Evolutionary conservation across 192 early-diverging fungal species (phyloP).

Genomic region (Backusella mclennaniae): DNA sequence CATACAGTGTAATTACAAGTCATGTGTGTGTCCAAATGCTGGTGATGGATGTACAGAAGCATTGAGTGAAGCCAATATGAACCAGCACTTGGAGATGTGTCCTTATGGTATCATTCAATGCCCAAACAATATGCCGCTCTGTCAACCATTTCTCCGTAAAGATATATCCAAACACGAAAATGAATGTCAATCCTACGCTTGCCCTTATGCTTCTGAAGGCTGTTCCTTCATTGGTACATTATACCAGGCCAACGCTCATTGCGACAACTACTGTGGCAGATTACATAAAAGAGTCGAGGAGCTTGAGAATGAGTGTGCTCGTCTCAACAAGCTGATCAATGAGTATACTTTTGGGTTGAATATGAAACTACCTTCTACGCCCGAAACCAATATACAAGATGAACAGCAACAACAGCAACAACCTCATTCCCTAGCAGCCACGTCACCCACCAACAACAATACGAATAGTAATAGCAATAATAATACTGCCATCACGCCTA

Average conservation of each 20-base stretch:
- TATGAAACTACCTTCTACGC: slow-evolving; percentile 7
- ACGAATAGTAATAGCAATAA: not conserved
- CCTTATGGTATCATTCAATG: slow-evolving; percentile 23
- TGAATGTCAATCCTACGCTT: slow-evolving; percentile 30
- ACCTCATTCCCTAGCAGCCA: not conserved
- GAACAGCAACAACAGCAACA: not conserved
- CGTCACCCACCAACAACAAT: not conserved
- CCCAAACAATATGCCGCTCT: slow-evolving; percentile 21
- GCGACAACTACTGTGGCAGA: slow-evolving; percentile 31
- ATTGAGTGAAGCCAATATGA: not conserved
- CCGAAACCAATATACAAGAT: not conserved
- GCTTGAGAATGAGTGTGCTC: slow-evolving; percentile 23
- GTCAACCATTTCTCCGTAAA: slow-evolving; percentile 27
- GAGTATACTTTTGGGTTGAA: not conserved
- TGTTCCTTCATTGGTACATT: slow-evolving; percentile 33
- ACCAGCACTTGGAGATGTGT: slow-evolving; percentile 21
- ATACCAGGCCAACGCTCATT: slow-evolving; percentile 17
- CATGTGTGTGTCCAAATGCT: slow-evolving; percentile 28
- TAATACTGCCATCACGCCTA: not conserved
- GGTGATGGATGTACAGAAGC: slow-evolving; percentile 28
- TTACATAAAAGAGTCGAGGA: slow-evolving; percentile 22
- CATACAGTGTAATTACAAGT: slow-evolving; percentile 22
- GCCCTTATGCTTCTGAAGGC: slow-evolving; percentile 26
- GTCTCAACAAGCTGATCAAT: slow-evolving; percentile 14
- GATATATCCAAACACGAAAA: slow-evolving; percentile 21